A percentile compares a stretch with the other conserved stretches of the same genome.
These are phyloP conservation scores for Citeromyces hawaiiensis DNA, from an alignment of 1,139 yeast species.

Conservation along the genomic window DNA sequence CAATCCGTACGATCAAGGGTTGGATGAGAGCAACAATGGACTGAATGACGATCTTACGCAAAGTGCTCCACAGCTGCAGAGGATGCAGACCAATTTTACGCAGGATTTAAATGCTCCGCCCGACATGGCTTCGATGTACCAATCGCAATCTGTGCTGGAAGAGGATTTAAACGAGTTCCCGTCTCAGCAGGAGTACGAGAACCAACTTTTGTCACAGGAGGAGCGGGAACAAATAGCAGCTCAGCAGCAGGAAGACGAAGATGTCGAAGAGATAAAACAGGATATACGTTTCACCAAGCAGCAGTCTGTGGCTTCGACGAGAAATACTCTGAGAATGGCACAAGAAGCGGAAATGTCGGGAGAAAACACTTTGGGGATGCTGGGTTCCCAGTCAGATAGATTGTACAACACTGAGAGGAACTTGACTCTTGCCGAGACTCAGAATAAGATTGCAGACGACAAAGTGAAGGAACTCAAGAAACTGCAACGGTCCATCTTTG, in stretches of 20 bases:
- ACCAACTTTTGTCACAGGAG: slow-evolving; percentile 21
- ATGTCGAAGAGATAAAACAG: slow-evolving; percentile 76
- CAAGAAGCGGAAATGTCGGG: slow-evolving; percentile 90
- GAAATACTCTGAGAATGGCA: slow-evolving; percentile 80
- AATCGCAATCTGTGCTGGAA: slow-evolving; percentile 3
- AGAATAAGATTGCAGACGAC: slow-evolving; percentile 71
- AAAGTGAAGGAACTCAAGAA: slow-evolving; percentile 73
- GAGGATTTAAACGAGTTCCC: slow-evolving; percentile 16
- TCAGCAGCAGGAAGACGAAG: slow-evolving; percentile 42
- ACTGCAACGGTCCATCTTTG: slow-evolving; percentile 70
- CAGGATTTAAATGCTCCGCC: slow-evolving; percentile 1
- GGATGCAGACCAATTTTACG: slow-evolving; percentile 1
- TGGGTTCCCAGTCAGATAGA: slow-evolving; percentile 85
- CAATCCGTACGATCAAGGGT: not conserved
- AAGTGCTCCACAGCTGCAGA: slow-evolving; percentile 1
- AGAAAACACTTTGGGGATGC: slow-evolving; percentile 77
- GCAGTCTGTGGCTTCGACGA: slow-evolving; percentile 73
- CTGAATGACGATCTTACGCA: not conserved
- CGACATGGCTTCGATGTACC: not conserved
- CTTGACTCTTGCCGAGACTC: slow-evolving; percentile 66
- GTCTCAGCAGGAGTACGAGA: slow-evolving; percentile 19
- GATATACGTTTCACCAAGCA: slow-evolving; percentile 80
- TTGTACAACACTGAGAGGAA: slow-evolving; percentile 70
- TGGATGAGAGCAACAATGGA: not conserved
- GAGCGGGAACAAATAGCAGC: slow-evolving; percentile 29